A percentile compares a stretch with the other conserved stretches of the same genome.
phyloP scores from a whole-genome alignment of 768 basidiomycete species.

The Suillus clintonianus region DNA sequence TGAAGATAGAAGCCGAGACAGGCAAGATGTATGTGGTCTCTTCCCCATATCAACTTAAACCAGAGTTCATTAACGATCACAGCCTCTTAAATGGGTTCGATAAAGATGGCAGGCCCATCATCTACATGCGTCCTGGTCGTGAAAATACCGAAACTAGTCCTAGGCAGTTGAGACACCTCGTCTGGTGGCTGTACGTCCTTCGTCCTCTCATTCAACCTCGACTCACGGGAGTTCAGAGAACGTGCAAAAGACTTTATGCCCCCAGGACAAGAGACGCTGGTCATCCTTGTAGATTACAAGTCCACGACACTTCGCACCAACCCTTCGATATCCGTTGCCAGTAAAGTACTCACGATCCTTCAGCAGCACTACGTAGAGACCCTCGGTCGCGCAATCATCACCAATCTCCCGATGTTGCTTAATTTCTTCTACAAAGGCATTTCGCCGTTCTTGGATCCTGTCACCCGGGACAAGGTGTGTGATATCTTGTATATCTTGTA shows the following conservation, averaged over 20 bases:
- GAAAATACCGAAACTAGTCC: constrained; percentile 82
- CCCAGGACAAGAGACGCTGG: constrained; percentile 76
- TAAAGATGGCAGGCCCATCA: constrained; percentile 79
- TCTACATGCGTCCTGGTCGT: constrained; percentile 86
- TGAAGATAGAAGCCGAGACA: constrained; percentile 77
- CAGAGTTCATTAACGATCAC: not conserved
- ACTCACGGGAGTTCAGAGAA: constrained; percentile 51
- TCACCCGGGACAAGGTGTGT: constrained; percentile 82
- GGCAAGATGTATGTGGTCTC: constrained; percentile 75
- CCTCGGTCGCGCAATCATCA: constrained; percentile 80
- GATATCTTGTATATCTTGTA: not conserved
- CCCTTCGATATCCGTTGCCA: constrained; percentile 78
- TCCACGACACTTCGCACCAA: constrained; percentile 80
- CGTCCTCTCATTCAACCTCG: not conserved
- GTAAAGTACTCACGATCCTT: constrained; percentile 76
- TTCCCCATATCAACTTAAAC: not conserved
- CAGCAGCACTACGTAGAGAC: constrained; percentile 91
- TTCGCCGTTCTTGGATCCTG: constrained; percentile 83
- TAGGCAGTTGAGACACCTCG: constrained; percentile 81
- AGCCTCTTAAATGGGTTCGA: constrained; percentile 88
- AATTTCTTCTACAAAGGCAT: constrained; percentile 84
- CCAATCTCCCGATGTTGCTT: constrained; percentile 75
- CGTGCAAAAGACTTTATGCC: constrained; percentile 91
- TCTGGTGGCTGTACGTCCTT: constrained; percentile 76
- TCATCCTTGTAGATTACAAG: constrained; percentile 86